Evolutionary conservation across 225 moss, liverwort and hornwort species (phyloP), one percentile per base, ranked within the genome.

Genomic region (Asterella californica): DNA sequence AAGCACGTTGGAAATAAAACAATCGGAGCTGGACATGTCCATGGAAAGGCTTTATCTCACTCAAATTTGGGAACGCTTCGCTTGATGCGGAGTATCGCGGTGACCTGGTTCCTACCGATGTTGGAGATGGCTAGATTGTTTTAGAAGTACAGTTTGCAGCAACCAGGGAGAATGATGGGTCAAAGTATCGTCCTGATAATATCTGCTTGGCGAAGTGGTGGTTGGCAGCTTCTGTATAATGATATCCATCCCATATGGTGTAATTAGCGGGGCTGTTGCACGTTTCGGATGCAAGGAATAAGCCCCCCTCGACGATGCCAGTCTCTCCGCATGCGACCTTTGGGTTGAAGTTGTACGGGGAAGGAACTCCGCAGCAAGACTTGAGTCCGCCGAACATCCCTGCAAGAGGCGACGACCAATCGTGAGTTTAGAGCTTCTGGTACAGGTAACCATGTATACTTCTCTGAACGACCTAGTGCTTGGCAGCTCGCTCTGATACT

Each of bases 281-380:
- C 1, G 83, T 83, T 5, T 32, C 27, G 27, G 85, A 79, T 7
- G 25, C 72, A 3, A 80, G 72, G 37, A 21, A 45, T 0, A 81
- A 9, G 6, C 79, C 79, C 73, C 81, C 81, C 9, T 81, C 82
- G 29, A 83, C 72, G 22, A 53, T n/a, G 11, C 76, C 85, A 9
- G 12, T 76, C 59, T 81, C 67, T 15, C 88, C 88, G 59, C 88
- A 88, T 21, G 81, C 2, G 8, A 88, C 83, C 42, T 57, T 50
- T 30, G 78, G 68, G 52, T 85, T 29, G 36, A 83, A 88, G 54
- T 88, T 85, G 76, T 85, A 85, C 11, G 60, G 29, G 49, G 84
- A 81, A 0, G 79, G 47, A 42, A 85, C 85, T 18, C 88, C 88
- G 72, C 88, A 88, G 63, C 88, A 88, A 8, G 88, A 79, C 49